Conservation (phyloP, 2,329 filamentous ascomycete genomes). For the Alternaria sp. region DNA sequence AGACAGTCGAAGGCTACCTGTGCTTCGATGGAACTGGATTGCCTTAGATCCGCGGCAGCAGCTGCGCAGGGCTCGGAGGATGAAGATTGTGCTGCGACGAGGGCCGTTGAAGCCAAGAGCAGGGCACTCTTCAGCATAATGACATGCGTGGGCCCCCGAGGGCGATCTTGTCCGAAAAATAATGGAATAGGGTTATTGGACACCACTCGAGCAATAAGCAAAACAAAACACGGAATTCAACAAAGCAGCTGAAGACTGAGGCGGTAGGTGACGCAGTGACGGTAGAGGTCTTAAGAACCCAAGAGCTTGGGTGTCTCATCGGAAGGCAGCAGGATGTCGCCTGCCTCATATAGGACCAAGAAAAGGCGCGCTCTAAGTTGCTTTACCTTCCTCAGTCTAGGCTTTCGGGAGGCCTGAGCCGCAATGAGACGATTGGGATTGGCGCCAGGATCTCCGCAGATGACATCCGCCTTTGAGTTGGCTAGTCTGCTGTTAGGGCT, state of each 20-base stretch:
- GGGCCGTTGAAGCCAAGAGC: conserved; percentile 22
- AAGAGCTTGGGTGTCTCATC: conserved; percentile 9
- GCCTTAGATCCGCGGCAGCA: conserved; percentile 16
- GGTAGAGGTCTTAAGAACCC: conserved; percentile 1
- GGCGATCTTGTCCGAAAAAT: neutral
- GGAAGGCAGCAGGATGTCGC: conserved; percentile 13
- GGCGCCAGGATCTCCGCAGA: conserved; percentile 4
- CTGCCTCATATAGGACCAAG: conserved; percentile 14
- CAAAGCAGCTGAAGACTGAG: neutral
- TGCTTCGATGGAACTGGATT: conserved; percentile 22
- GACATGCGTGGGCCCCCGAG: neutral
- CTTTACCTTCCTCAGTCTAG: conserved; percentile 7
- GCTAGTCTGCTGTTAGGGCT: conserved; percentile 9
- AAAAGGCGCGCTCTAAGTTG: conserved; percentile 1
- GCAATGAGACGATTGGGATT: neutral
- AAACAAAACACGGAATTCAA: conserved; percentile 1
- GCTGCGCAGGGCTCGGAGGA: conserved; percentile 30
- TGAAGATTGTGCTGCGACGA: conserved; percentile 23
- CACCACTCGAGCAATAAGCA: neutral
- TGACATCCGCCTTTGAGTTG: conserved; percentile 1
- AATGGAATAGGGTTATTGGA: neutral
- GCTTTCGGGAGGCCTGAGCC: conserved; percentile 8
- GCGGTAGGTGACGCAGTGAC: neutral
- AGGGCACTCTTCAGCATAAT: conserved; percentile 22
- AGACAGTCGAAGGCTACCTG: conserved; percentile 39